Evolutionary conservation across 495 filamentous ascomycete species (phyloP), one percentile per base, ranked within the genome.

Genomic region (Aspergillus hancockii): DNA sequence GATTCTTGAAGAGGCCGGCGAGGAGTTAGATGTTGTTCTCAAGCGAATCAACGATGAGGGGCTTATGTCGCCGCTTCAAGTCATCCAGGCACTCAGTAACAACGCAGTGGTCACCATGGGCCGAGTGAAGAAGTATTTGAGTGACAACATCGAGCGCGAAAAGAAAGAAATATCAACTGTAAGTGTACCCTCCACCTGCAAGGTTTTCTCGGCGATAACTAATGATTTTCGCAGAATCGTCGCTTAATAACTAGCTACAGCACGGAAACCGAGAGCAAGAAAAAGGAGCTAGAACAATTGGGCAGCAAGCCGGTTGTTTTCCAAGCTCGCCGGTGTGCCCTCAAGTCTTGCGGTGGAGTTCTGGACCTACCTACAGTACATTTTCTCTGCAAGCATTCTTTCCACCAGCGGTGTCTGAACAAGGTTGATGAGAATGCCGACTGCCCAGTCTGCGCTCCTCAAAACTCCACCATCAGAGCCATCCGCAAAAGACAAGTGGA

Each of bases 321-420:
- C 79, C 88, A 94, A 71, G 85, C 90, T 1, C 91, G 90, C 43
- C 82, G 95, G 14, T 98, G 94, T 68, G 43, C 43, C 1, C 43
- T 47, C 8, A 85, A 86, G 38, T 85, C 87, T 40, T 98, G 94
- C 66, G 83, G 85, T 18, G 76, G 81, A 50, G 79, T 81, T 49
- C 80, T 97, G 25, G 91, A 96, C 62, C 77, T 97, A 36, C 94
- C 94, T 3, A 88, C 85, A 0, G 92, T 98, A 47, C 94, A 98
- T 71, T 98, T 98, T 71, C 74, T 98, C 63, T 98, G 94, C 80
- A 94, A 92, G 69, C 94, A 98, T 69, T 91, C 87, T 46, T 98
- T 96, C 80, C 94, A 98, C 69, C 89, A 95, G 73, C 81, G 90
- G 28, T 96, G 91, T 74, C 79, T 95, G 52, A 85, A 88, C 57